A percentile compares a stretch with the other conserved stretches of the same genome.
Evolutionary conservation across 805 yeast genomes (phyloP).

Genomic region (Candida pini): DNA sequence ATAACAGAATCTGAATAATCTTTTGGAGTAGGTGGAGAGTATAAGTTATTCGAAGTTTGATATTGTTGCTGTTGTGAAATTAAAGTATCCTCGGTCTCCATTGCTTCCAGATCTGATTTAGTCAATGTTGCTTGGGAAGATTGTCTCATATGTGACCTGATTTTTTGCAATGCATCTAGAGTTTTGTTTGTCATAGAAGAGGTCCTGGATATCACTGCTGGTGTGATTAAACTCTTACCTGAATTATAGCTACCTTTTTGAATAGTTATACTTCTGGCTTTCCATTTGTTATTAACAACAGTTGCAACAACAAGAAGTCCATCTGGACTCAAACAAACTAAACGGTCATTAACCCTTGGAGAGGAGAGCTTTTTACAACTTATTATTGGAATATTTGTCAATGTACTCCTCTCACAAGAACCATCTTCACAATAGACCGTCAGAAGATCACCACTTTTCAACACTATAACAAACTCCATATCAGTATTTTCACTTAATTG

Average conservation of each 20-base stretch:
- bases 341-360: slow-evolving; percentile 69
- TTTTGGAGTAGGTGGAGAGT: slow-evolving; percentile 3
- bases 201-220: slow-evolving; percentile 29
- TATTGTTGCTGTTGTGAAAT: neutral
- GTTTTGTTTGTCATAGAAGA: slow-evolving; percentile 18
- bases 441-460: slow-evolving; percentile 45
- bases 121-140: slow-evolving; percentile 10
- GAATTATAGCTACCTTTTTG: slow-evolving; percentile 43
- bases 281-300: slow-evolving; percentile 63
- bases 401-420: slow-evolving; percentile 26
- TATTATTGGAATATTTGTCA: slow-evolving; percentile 33
- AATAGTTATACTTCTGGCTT: slow-evolving; percentile 43
- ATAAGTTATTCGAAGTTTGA: neutral
- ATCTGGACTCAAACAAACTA: slow-evolving; percentile 47
- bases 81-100: neutral
- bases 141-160: slow-evolving; percentile 6
- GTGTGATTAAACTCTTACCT: slow-evolving; percentile 33
- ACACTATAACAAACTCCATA: slow-evolving; percentile 47
- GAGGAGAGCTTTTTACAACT: slow-evolving; percentile 55
- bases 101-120: neutral
- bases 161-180: slow-evolving; percentile 11
- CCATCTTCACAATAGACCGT: slow-evolving; percentile 49
- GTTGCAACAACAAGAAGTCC: slow-evolving; percentile 57
- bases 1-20: slow-evolving; percentile 28
- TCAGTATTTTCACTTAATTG: slow-evolving; percentile 25